phyloP scores from a whole-genome alignment of 2,329 filamentous ascomycete species.

The Aspergillus sp. region DNA sequence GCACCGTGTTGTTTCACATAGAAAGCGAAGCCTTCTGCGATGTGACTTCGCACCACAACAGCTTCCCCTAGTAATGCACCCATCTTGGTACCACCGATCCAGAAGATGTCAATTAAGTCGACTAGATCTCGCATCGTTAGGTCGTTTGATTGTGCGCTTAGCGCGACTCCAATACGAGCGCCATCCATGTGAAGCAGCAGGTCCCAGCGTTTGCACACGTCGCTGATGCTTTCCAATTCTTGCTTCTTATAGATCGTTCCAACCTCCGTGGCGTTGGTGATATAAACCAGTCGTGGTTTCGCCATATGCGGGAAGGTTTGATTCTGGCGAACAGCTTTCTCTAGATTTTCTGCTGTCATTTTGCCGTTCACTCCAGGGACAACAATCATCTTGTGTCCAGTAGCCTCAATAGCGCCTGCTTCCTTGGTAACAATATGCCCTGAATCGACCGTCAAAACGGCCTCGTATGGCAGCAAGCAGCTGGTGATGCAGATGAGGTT shows the following conservation, averaged over 20 bases:
- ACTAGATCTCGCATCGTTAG: slow-evolving; percentile 40
- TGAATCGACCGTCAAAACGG: slow-evolving; percentile 43
- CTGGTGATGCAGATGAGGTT: slow-evolving; percentile 47
- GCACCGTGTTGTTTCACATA: slow-evolving; percentile 47
- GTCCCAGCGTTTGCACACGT: slow-evolving; percentile 33
- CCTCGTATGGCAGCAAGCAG: slow-evolving; percentile 44
- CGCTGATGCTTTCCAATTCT: slow-evolving; percentile 38
- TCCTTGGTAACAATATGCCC: slow-evolving; percentile 46
- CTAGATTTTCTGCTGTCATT: slow-evolving; percentile 38
- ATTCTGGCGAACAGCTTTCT: slow-evolving; percentile 40
- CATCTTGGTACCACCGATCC: slow-evolving; percentile 49
- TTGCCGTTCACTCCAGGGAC: slow-evolving; percentile 42
- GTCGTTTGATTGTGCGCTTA: slow-evolving; percentile 38
- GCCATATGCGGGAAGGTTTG: slow-evolving; percentile 48
- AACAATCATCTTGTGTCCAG: slow-evolving; percentile 46
- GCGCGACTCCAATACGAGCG: slow-evolving; percentile 39
- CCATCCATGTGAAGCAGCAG: slow-evolving; percentile 44
- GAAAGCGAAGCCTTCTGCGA: slow-evolving; percentile 44
- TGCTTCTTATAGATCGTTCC: slow-evolving; percentile 42
- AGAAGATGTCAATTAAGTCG: slow-evolving; percentile 46
- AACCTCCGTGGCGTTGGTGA: slow-evolving; percentile 46
- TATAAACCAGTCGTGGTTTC: slow-evolving; percentile 44
- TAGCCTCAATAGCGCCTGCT: slow-evolving; percentile 45
- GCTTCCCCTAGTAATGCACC: slow-evolving; percentile 46
- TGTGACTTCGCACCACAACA: slow-evolving; percentile 40